These are phyloP conservation scores for Croton setiger DNA, from an alignment of 441 rosid species.

Conservation along the genomic window DNA sequence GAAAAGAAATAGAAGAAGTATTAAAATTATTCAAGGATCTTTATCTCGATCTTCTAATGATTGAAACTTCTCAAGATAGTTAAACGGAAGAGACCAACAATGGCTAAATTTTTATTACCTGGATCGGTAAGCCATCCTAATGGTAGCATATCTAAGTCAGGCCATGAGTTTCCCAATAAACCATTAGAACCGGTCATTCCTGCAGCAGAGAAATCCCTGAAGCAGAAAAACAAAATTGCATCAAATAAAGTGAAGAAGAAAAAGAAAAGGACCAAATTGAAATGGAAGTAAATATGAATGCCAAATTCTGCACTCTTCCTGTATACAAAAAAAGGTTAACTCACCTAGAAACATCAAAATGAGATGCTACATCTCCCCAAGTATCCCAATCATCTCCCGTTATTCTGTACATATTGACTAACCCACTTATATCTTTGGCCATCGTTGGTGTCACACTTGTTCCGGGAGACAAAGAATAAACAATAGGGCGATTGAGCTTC, in stretches of 20 bases:
- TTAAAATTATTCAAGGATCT: conserved; percentile 15
- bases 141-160: conserved; percentile 89
- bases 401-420: conserved; percentile 85
- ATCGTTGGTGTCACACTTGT: conserved; percentile 72
- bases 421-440: conserved; percentile 66
- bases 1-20: conserved; percentile 23
- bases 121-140: conserved; percentile 88
- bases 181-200: conserved; percentile 66
- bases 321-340: conserved; percentile 13
- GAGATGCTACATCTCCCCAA: conserved; percentile 76
- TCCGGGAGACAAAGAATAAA: conserved; percentile 93
- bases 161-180: conserved; percentile 79
- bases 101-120: conserved; percentile 37
- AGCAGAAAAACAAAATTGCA: conserved; percentile 16
- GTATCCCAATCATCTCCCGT: conserved; percentile 95
- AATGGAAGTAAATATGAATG: conserved; percentile 6
- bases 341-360: conserved; percentile 81
- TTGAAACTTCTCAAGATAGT: not conserved
- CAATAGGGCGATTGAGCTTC: conserved; percentile 56
- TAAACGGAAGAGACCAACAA: conserved; percentile 13
- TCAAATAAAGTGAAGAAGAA: conserved; percentile 12
- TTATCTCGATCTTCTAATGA: not conserved
- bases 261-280: conserved; percentile 10
- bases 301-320: conserved; percentile 3
- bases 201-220: conserved; percentile 64